Percentiles rank a stretch among this genome's conserved stretches.
phyloP scores from a whole-genome alignment of 257 asterid genomes.

The Lavandula angustifolia region DNA sequence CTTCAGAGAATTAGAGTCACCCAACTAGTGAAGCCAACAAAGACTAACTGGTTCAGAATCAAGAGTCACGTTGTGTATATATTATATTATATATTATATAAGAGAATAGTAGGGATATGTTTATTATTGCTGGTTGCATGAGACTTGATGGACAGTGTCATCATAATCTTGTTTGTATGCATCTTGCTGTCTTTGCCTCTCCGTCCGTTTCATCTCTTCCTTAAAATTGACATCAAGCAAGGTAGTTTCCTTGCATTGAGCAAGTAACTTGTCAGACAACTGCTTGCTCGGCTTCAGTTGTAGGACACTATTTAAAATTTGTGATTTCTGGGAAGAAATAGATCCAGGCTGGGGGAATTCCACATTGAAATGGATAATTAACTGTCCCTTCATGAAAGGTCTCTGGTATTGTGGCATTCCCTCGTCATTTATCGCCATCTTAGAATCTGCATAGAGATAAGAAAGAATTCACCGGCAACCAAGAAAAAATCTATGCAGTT shows the following conservation, averaged over 20 bases:
- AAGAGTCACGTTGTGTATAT: too few relatives aligned
- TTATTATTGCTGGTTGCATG: constrained; percentile 34
- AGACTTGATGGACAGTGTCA: constrained; percentile 28
- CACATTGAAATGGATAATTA: constrained; percentile 33
- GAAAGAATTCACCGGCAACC: neutral
- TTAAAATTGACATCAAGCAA: constrained; percentile 29
- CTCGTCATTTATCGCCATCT: constrained; percentile 27
- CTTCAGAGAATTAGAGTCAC: too few relatives aligned
- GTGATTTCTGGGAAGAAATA: constrained; percentile 22
- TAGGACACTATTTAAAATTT: constrained; percentile 1
- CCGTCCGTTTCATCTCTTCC: constrained; percentile 35
- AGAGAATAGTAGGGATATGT: neutral
- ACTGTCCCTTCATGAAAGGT: constrained; percentile 31
- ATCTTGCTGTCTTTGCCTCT: constrained; percentile 23
- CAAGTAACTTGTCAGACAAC: constrained; percentile 19
- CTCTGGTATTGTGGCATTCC: constrained; percentile 36
- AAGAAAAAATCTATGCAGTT: neutral
- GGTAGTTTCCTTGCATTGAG: constrained; percentile 23
- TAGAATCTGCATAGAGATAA: constrained; percentile 22
- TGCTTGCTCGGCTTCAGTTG: neutral
- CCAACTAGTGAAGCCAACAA: too few relatives aligned
- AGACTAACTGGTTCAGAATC: too few relatives aligned
- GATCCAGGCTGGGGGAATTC: constrained; percentile 27
- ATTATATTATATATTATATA: too few relatives aligned
- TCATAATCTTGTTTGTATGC: constrained; percentile 32